These are phyloP conservation scores for Parietaria judaica DNA, from an alignment of 306 rosid genomes.

Conservation along the genomic window DNA sequence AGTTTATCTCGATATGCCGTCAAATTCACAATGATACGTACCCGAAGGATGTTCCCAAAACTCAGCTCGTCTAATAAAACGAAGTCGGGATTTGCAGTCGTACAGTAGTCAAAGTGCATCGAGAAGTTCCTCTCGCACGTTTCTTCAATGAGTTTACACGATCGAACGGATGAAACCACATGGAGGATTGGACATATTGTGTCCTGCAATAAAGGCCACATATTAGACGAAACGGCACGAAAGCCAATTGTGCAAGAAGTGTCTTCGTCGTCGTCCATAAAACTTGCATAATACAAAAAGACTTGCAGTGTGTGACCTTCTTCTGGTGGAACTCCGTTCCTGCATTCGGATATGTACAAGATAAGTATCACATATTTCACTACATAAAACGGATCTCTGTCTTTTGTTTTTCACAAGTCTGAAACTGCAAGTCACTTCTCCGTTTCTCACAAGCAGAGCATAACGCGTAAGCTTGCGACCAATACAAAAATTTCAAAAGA, in stretches of 20 bases:
- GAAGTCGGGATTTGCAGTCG: slow-evolving; percentile 75
- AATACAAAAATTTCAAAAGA: slow-evolving; percentile 21
- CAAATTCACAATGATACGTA: slow-evolving; percentile 12
- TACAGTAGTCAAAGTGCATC: slow-evolving; percentile 86
- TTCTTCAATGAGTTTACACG: slow-evolving; percentile 70
- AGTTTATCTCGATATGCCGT: too few species aligned
- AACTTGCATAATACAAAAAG: slow-evolving; percentile 79
- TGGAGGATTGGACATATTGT: slow-evolving; percentile 78
- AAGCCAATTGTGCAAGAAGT: slow-evolving; percentile 51
- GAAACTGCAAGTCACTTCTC: slow-evolving; percentile 63
- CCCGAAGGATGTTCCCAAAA: slow-evolving; percentile 70
- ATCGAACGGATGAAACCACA: slow-evolving; percentile 65
- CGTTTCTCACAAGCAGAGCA: slow-evolving; percentile 44
- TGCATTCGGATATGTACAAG: slow-evolving; percentile 74
- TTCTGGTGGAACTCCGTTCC: slow-evolving; percentile 89
- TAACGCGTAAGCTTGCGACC: slow-evolving; percentile 22
- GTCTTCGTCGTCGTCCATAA: slow-evolving; percentile 83
- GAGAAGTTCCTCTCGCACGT: slow-evolving; percentile 68
- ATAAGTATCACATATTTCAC: slow-evolving; percentile 58
- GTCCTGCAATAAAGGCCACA: slow-evolving; percentile 91
- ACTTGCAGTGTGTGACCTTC: slow-evolving; percentile 81
- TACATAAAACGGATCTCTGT: slow-evolving; percentile 54
- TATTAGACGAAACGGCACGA: slow-evolving; percentile 55
- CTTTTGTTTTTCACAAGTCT: slow-evolving; percentile 67
- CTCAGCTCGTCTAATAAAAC: slow-evolving; percentile 58